Base-by-base conservation (phyloP, 352 stramenopile genomes). In the Globisporangium spinosum region DNA sequence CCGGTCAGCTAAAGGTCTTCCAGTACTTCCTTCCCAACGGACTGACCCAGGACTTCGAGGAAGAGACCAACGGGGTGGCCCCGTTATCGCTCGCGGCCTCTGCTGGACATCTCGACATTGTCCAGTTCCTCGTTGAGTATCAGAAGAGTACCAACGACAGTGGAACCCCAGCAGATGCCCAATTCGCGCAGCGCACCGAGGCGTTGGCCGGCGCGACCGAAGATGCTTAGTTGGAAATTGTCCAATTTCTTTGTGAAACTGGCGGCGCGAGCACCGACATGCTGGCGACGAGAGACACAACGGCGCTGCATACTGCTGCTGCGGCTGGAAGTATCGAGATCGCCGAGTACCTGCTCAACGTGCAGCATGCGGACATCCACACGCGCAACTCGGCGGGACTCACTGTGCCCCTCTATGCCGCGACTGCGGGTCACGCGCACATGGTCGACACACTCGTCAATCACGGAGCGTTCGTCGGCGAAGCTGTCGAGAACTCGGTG, bases 41-140 rank as follows among this genome's bases (percentile, higher is more conserved):
- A 3, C 27, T 58, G 12, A 34, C 38, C 13, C 38, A 38, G 5
- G 55, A 64, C 55, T 34, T 68, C 4, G 63, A 68, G 34, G 15
- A 32, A 20, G 43, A 68, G 54, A n/a, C 32, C 20, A 47, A 62
- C 25, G 54, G 45, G 6, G 63, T 58, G 54, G 64, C 25, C 9
- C 63, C 63, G 6, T n/a, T 68, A 40, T 40, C 63, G 55, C 32
- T 68, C 12, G 63, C 63, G 12, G 55, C 63, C 13, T 47, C 56
- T 13, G 54, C 54, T 9, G 63, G 40, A 2, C 38, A 68, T 47
- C 29, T 58, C 6, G 38, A 51, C 3, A 34, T 63, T 23, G 54
- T 63, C 25, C 53, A 15, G 63, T 68, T 58, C 63, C 38, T 68
- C 1, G 5, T 63, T 2, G 35, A 62, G 35, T 56, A 38, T 25